phyloP scores from a whole-genome alignment of 768 basidiomycete species.

The Gloeopeniophorella convolvens region DNA sequence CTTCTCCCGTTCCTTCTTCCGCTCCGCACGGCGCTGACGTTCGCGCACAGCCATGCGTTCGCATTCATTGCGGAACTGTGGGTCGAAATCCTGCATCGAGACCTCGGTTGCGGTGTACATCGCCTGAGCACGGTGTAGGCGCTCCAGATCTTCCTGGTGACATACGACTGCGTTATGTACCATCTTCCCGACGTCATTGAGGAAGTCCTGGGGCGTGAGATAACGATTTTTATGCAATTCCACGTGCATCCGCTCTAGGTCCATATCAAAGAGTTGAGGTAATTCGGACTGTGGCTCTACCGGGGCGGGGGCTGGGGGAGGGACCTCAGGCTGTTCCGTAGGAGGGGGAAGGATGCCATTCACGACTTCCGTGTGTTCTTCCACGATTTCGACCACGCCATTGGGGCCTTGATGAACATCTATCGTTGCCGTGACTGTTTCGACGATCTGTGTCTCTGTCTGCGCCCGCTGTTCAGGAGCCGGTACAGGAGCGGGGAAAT shows the following conservation, averaged over 20 bases:
- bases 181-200: constrained; percentile 75
- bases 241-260: constrained; percentile 85
- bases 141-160: constrained; percentile 59
- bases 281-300: constrained; percentile 33
- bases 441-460: constrained; percentile 25
- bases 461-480: constrained; percentile 18
- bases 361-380: constrained; percentile 27
- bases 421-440: constrained; percentile 33
- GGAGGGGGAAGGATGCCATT: constrained; percentile 5
- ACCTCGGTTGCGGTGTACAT: constrained; percentile 86
- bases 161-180: constrained; percentile 65
- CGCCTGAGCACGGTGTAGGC: constrained; percentile 74
- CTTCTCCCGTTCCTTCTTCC: constrained; percentile 28
- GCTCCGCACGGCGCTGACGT: constrained; percentile 54
- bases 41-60: constrained; percentile 80
- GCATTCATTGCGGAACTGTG: constrained; percentile 72
- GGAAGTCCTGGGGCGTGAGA: constrained; percentile 81
- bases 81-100: constrained; percentile 81
- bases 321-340: constrained; percentile 10
- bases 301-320: constrained; percentile 23
- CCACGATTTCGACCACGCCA: constrained; percentile 39
- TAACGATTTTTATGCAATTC: constrained; percentile 83
- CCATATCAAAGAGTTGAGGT: constrained; percentile 72
- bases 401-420: constrained; percentile 35
- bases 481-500: constrained; percentile 38